Conservation (phyloP, 176 grass and related monocot genomes). For the Alloteropsis semialata region DNA sequence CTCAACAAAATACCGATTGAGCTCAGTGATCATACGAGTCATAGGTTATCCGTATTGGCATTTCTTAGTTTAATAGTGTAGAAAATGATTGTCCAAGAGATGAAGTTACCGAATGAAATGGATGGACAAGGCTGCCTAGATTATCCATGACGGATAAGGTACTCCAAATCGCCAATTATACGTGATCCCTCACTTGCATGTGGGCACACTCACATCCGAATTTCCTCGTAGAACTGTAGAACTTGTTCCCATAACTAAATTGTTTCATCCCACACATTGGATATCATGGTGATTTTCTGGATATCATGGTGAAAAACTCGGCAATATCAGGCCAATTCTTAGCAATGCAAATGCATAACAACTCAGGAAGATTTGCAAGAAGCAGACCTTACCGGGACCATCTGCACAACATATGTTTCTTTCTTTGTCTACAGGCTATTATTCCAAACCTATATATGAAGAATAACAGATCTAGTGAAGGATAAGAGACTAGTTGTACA, state of each 20-base stretch:
- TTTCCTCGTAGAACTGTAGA: too few relatives aligned
- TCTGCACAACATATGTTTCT: conserved; percentile 38
- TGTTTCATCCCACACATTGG: too few relatives aligned
- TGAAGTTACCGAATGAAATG: too few relatives aligned
- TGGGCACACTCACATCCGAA: too few relatives aligned
- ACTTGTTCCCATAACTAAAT: too few relatives aligned
- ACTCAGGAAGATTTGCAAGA: conserved; percentile 19
- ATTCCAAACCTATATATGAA: conserved; percentile 59
- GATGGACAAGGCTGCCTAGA: background rate
- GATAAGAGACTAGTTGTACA: conserved; percentile 26
- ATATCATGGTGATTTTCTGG: background rate
- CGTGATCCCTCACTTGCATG: too few relatives aligned
- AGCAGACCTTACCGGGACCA: conserved; percentile 30
- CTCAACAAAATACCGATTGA: too few relatives aligned
- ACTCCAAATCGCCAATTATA: background rate
- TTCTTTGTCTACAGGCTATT: conserved; percentile 34
- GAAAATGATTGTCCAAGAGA: too few relatives aligned
- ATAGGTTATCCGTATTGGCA: too few relatives aligned
- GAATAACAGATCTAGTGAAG: conserved; percentile 30
- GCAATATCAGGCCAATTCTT: background rate
- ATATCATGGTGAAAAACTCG: background rate
- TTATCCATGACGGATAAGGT: background rate
- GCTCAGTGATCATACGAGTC: too few relatives aligned
- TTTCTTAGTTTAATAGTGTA: too few relatives aligned
- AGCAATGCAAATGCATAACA: background rate